A percentile compares a stretch with the other conserved stretches of the same genome.
These are phyloP conservation scores for Furcasterigmium furcatum DNA, from an alignment of 2,329 filamentous ascomycete species.

Conservation along the genomic window DNA sequence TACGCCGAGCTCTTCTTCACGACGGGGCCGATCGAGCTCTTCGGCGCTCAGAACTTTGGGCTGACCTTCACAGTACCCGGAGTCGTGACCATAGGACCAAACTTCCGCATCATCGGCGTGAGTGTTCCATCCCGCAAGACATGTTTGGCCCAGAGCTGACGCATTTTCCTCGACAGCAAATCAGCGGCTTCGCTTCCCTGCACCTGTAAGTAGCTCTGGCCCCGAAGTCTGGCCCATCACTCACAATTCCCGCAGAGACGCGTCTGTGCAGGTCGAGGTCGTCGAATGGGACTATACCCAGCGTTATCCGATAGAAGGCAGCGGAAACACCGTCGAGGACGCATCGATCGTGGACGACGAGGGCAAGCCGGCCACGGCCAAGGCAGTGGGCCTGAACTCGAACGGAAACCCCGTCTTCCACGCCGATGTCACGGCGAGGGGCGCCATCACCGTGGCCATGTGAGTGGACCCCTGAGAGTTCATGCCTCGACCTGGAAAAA, in stretches of 20 bases:
- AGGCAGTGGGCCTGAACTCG: neutral
- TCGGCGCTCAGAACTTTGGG: neutral
- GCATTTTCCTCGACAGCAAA: too few species aligned
- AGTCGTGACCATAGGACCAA: neutral
- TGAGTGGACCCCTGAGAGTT: neutral
- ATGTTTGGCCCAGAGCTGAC: too few species aligned
- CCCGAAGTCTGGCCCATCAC: too few species aligned
- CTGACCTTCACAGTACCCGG: neutral
- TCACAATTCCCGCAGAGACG: too few species aligned
- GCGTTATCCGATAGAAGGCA: neutral
- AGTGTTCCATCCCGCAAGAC: too few species aligned
- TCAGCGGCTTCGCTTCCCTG: slow-evolving; percentile 1
- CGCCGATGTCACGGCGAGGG: neutral
- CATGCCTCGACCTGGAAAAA: neutral
- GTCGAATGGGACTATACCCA: slow-evolving; percentile 3
- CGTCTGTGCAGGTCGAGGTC: neutral
- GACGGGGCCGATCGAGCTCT: neutral
- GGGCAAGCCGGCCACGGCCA: neutral
- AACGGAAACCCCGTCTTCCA: neutral
- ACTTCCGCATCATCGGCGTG: neutral
- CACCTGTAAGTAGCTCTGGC: too few species aligned
- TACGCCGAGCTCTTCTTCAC: slow-evolving; percentile 6
- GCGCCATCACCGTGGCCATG: neutral
- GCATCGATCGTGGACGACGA: neutral
- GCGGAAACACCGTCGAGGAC: neutral